Evolutionary conservation across 495 filamentous ascomycete species (phyloP).

Genomic region (Pseudoneurospora amorphoporcata): DNA sequence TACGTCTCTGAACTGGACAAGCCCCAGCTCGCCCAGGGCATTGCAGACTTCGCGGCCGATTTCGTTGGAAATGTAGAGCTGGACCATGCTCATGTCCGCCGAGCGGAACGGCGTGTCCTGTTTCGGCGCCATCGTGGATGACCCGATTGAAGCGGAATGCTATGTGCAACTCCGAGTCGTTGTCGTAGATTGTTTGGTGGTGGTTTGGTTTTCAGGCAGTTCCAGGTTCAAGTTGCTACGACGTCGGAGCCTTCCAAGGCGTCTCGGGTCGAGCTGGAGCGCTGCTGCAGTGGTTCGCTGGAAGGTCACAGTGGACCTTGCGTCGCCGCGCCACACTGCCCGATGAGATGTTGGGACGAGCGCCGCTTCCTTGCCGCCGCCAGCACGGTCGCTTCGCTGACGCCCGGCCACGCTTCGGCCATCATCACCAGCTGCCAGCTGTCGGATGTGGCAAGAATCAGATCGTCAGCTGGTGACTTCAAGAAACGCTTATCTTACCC

Average conservation of each 20-base stretch:
- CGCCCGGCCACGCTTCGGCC: background rate
- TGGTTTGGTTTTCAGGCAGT: background rate
- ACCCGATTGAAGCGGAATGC: background rate
- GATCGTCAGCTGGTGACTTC: background rate
- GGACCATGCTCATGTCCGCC: slow-evolving; percentile 99
- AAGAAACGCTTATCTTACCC: background rate
- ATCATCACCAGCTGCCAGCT: background rate
- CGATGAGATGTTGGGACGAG: background rate
- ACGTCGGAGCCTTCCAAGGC: background rate
- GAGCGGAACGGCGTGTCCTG: slow-evolving; percentile 98
- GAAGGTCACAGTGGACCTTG: background rate
- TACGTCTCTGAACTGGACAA: slow-evolving; percentile 96
- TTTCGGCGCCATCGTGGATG: slow-evolving; percentile 40
- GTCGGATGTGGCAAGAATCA: background rate
- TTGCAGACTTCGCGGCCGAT: slow-evolving; percentile 96
- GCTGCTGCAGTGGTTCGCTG: background rate
- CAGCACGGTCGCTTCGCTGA: background rate
- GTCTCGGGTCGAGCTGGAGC: background rate
- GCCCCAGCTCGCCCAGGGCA: slow-evolving; percentile 87
- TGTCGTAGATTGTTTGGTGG: background rate
- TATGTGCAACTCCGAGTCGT: background rate
- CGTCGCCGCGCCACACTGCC: background rate
- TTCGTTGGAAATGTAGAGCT: slow-evolving; percentile 97
- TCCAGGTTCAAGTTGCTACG: background rate
- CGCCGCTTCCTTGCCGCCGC: background rate